Evolutionary conservation across 2,329 filamentous ascomycete genomes (phyloP).

Genomic region (Exophiala sp.): DNA sequence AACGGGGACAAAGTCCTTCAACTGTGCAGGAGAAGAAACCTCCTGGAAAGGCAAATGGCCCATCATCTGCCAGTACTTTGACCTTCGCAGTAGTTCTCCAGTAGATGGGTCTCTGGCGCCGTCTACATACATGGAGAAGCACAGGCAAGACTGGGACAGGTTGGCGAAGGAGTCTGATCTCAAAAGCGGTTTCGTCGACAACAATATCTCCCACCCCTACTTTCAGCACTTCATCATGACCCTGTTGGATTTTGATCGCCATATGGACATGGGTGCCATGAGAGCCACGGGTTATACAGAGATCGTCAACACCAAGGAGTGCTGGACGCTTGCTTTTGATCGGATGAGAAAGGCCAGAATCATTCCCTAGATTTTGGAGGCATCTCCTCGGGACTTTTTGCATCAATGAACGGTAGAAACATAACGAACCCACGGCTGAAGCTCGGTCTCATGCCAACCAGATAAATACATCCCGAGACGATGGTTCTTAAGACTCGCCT

Average conservation of each 20-base stretch:
- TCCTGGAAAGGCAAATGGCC: slow-evolving; percentile 32
- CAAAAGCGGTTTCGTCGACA: slow-evolving; percentile 23
- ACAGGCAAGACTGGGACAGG: slow-evolving; percentile 20
- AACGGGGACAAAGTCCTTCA: slow-evolving; percentile 30
- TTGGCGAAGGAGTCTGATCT: slow-evolving; percentile 17
- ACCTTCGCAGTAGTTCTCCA: slow-evolving; percentile 28
- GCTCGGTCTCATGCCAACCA: too few relatives aligned
- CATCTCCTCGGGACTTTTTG: too few relatives aligned
- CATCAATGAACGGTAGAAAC: too few relatives aligned
- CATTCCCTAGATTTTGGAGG: slow-evolving; percentile 17
- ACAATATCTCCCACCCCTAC: slow-evolving; percentile 18
- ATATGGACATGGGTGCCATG: slow-evolving; percentile 26
- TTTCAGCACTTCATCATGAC: slow-evolving; percentile 24
- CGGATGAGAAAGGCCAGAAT: slow-evolving; percentile 28
- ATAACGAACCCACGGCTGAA: too few relatives aligned
- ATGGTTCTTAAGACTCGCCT: too few relatives aligned
- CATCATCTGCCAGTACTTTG: slow-evolving; percentile 32
- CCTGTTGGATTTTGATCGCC: slow-evolving; percentile 30
- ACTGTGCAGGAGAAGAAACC: slow-evolving; percentile 29
- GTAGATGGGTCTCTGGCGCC: slow-evolving; percentile 19
- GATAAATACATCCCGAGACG: too few relatives aligned
- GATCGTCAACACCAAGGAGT: slow-evolving; percentile 23
- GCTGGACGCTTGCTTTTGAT: slow-evolving; percentile 29
- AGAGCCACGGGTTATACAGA: slow-evolving; percentile 26
- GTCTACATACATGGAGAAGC: slow-evolving; percentile 20